Conservation (phyloP, 148 eudicot genomes). For the Simmondsia chinensis region DNA sequence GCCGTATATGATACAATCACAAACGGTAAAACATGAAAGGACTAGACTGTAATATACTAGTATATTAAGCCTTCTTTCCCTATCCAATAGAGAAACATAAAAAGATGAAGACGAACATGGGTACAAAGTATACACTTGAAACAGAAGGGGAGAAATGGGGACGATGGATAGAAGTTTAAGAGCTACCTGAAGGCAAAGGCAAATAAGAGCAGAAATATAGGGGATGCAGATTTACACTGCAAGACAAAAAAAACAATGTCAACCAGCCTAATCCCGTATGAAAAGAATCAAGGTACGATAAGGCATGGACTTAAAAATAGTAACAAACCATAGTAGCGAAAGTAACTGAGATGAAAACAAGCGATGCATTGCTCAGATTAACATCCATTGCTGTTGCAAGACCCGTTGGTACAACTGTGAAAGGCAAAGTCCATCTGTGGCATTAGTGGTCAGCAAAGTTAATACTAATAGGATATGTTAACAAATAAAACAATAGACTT, state of each 20-base stretch:
- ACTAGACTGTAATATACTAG: too few species aligned
- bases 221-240: conserved; percentile 99
- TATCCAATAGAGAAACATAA: not conserved
- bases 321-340: conserved; percentile 95
- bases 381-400: conserved; percentile 91
- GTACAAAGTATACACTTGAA: too few species aligned
- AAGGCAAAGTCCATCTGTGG: conserved; percentile 83
- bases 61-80: too few species aligned
- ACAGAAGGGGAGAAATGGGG: not conserved
- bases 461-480: conserved; percentile 19
- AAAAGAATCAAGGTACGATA: not conserved
- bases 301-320: conserved; percentile 5
- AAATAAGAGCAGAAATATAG: conserved; percentile 88
- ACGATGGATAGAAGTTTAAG: conserved; percentile 1
- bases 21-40: too few species aligned
- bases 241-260: conserved; percentile 11
- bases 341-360: conserved; percentile 96
- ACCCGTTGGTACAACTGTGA: conserved; percentile 96
- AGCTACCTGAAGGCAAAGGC: conserved; percentile 97
- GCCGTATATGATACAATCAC: too few species aligned
- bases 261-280: not conserved
- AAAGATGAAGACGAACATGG: not conserved
- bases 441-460: conserved; percentile 71
- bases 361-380: conserved; percentile 94
- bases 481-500: not conserved